These are phyloP conservation scores for Colletotrichum sp. DNA, from an alignment of 2,329 filamentous ascomycete genomes.

Conservation along the genomic window DNA sequence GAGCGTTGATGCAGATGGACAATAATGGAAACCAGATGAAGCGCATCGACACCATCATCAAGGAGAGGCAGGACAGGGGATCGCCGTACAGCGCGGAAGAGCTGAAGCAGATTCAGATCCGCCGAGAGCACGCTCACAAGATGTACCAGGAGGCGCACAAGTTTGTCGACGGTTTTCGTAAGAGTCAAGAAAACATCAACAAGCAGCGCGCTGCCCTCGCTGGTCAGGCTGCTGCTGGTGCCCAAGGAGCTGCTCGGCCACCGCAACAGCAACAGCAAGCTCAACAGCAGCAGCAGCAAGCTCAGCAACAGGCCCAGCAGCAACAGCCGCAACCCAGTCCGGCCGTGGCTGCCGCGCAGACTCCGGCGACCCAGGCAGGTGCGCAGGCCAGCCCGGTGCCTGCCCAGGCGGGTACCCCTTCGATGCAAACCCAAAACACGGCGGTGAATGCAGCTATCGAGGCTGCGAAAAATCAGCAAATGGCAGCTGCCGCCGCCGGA, in stretches of 20 bases:
- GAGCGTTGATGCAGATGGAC: constrained; percentile 57
- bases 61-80: constrained; percentile 47
- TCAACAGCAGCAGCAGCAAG: constrained; percentile 24
- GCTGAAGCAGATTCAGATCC: constrained; percentile 46
- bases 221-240: constrained; percentile 24
- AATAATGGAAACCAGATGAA: constrained; percentile 43
- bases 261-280: constrained; percentile 25
- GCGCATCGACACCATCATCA: constrained; percentile 46
- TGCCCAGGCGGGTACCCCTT: background rate
- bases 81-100: constrained; percentile 53
- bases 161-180: constrained; percentile 53
- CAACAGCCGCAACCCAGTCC: constrained; percentile 28
- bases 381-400: constrained; percentile 16
- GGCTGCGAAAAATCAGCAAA: constrained; percentile 49
- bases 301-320: constrained; percentile 28
- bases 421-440: constrained; percentile 29
- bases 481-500: constrained; percentile 29
- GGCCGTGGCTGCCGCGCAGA: constrained; percentile 8
- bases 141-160: constrained; percentile 50
- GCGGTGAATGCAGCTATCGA: constrained; percentile 50
- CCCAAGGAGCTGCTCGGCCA: background rate
- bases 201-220: constrained; percentile 24
- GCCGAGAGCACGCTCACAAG: constrained; percentile 50
- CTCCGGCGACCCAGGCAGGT: constrained; percentile 29
- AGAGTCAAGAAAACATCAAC: constrained; percentile 44